These are phyloP conservation scores for Elaeagnus macrophylla DNA, from an alignment of 306 rosid genomes.

Conservation along the genomic window DNA sequence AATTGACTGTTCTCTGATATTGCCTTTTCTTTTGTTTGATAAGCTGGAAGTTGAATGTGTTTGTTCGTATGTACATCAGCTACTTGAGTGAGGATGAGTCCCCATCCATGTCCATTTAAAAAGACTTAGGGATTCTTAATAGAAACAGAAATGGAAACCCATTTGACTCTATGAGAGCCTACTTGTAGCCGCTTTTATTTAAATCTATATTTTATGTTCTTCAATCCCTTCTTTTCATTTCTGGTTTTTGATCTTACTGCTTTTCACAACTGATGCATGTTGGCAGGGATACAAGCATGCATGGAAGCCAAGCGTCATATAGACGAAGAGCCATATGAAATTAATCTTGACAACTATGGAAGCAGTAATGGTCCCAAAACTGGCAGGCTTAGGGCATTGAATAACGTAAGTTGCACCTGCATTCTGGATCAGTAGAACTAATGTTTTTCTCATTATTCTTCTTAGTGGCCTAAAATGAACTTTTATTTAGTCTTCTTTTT, in stretches of 20 bases:
- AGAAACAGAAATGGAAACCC: neutral
- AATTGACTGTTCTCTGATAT: neutral
- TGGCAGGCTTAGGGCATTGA: constrained; percentile 59
- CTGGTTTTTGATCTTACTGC: too few species aligned
- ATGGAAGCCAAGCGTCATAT: constrained; percentile 39
- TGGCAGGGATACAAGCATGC: constrained; percentile 80
- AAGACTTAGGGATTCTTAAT: neutral
- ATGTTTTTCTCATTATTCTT: neutral
- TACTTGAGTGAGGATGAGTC: too few species aligned
- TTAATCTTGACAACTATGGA: constrained; percentile 73
- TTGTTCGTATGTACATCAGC: too few species aligned
- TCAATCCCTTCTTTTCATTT: too few species aligned
- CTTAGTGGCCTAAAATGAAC: neutral
- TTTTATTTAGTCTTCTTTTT: neutral
- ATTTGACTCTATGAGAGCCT: neutral
- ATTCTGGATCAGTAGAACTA: neutral
- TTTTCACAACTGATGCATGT: constrained; percentile 8
- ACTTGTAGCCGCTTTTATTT: neutral
- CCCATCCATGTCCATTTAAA: too few species aligned
- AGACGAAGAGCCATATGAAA: constrained; percentile 70
- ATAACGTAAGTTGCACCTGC: constrained; percentile 40
- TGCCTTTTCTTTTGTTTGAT: neutral
- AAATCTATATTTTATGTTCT: neutral
- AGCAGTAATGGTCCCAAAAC: constrained; percentile 67
- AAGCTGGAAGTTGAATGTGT: neutral